Base-by-base conservation (phyloP, 2,329 filamentous ascomycete genomes). In the Stemphylium vesicarium region DNA sequence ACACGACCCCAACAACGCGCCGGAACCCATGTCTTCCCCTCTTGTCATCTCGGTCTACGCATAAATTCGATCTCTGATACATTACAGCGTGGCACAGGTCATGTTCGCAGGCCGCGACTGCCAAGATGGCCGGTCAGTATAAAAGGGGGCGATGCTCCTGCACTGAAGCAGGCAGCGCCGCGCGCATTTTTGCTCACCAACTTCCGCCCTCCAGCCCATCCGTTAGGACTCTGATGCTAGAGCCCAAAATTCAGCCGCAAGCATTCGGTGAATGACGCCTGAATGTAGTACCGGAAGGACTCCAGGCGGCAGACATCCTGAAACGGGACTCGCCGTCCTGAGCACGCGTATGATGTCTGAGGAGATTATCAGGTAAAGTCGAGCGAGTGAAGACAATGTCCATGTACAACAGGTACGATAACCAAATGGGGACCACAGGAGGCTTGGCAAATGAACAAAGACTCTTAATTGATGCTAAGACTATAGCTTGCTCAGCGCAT, bases 141-240 rank as follows among this genome's bases (percentile, higher is more conserved):
- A 51, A 29, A 45, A 52, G 38, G 29, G 38, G 37, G 31, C 53
- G 32, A 18, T 31, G 29, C 35, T 35, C 24, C n/a, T 33, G 16
- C 42, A n/a, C 45, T 53, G 35, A 18, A 39, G 26, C 39, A 48
- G 31, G 20, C 35, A 36, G 11, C 33, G 49, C 32, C 43, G 9
- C 29, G 41, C 33, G 20, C 51, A 26, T 42, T 26, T 39, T 18
- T 35, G 46, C 40, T 47, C 50, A 42, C 22, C 36, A 39, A 52
- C 36, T 40, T 22, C 41, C 24, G 13, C 20, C 39, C 31, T 7
- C 13, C 39, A 44, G 15, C 26, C 33, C 13, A 26, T 16, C n/a
- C n/a, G n/a, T 18, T 6, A 12, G 2, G 13, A 48, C 5, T n/a
- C 13, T 39, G n/a, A 12, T 2, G 20, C 5, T 11, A 40, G 20